Base-by-base conservation (phyloP, 352 stramenopile species). In the Lagenidium sp. region DNA sequence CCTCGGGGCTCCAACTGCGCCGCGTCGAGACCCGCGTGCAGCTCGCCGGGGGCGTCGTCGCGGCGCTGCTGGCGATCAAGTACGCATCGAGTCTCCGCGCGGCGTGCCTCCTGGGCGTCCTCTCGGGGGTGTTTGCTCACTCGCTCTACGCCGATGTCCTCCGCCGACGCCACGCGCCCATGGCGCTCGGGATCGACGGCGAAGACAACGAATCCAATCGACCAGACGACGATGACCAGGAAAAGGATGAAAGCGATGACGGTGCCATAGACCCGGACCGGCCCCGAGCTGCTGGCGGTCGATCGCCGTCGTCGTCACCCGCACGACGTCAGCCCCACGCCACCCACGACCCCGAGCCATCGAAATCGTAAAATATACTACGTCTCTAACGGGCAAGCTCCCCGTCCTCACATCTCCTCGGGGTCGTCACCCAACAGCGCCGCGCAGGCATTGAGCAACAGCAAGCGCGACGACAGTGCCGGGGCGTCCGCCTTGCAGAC, bases 121-220 rank as follows among this genome's bases (percentile, higher is more conserved):
- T 88, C 24, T 73, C 72, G 0, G 76, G 76, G 11, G 55, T 88
- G 28, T 77, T 85, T 35, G 63, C 72, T 3, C 76, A 88, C 46
- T 85, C 72, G 24, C 44, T 88, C 16, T 87, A 85, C 44, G 75
- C 69, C 1, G 75, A 87, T 26, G 71, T 87, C 44, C 46, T 87
- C 39, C n/a, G 21, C 25, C 54, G 49, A 45, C 51, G 36, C 41
- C 46, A 58, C 13, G 20, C 47, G 25, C 25, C 53, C 36, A 15
- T 23, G 37, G 35, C 18, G 50, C 48, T 19, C 15, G 28, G 15
- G 28, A 32, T 32, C 28, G 28, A 32, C 28, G 28, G 28, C 28
- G 28, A 15, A 32, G 28, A n/a, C n/a, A n/a, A n/a, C n/a, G n/a
- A n/a, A n/a, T n/a, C n/a, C n/a, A n/a, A n/a, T n/a, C n/a, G n/a